These are phyloP conservation scores for Cyberlindnera suaveolens DNA, from an alignment of 805 yeast genomes.

Conservation along the genomic window DNA sequence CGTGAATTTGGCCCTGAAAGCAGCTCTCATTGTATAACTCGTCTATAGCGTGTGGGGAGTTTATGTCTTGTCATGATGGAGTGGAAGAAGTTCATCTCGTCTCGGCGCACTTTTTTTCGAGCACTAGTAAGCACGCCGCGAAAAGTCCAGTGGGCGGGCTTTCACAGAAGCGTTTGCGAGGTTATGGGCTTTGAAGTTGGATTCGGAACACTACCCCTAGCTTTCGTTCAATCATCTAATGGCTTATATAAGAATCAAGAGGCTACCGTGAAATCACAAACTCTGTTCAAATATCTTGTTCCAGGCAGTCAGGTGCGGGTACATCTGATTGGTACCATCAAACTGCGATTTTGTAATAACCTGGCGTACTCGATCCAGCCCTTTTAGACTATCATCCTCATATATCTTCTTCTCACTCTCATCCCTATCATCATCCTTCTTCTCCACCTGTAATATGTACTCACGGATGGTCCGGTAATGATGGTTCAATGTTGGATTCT, in stretches of 20 bases:
- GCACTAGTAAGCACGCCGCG: no score
- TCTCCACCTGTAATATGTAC: conserved; percentile 48
- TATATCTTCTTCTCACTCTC: conserved; percentile 10
- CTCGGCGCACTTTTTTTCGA: no score
- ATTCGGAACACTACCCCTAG: no score
- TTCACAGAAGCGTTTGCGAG: background rate
- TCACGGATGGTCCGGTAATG: conserved; percentile 61
- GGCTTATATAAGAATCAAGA: no score
- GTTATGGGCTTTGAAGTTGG: no score
- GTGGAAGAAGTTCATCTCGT: no score
- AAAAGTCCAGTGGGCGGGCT: background rate
- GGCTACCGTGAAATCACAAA: background rate
- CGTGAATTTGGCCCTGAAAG: conserved; percentile 46
- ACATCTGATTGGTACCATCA: conserved; percentile 16
- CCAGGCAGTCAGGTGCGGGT: conserved; percentile 27
- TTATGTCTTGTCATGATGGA: no score
- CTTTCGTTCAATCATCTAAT: no score
- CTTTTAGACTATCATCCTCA: conserved; percentile 31
- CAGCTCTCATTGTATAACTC: conserved; percentile 36
- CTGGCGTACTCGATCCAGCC: conserved; percentile 24
- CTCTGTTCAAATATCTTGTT: conserved; percentile 23
- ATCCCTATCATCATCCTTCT: background rate
- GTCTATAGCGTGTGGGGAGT: no score
- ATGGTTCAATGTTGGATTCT: conserved; percentile 64
- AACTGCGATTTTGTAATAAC: conserved; percentile 25